Percentiles rank a stretch among this genome's conserved stretches.
Conservation (phyloP, 306 rosid genomes). For the Cucurbita moschata region DNA sequence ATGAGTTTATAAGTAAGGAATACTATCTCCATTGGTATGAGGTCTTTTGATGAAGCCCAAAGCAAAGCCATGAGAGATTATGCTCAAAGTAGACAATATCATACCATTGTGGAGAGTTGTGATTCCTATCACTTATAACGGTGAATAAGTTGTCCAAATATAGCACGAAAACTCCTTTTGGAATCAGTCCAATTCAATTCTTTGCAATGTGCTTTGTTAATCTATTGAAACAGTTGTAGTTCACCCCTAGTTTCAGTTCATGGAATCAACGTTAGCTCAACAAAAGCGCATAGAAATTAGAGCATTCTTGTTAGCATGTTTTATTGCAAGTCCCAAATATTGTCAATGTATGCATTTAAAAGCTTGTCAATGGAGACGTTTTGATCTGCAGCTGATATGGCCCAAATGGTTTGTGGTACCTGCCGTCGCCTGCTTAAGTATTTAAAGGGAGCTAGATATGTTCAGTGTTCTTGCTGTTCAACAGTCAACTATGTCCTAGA, state of each 20-base stretch:
- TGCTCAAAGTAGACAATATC: too few species aligned
- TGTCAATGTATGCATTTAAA: neutral
- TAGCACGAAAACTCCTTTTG: neutral
- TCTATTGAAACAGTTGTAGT: neutral
- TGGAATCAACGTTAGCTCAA: neutral
- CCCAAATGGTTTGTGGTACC: constrained; percentile 89
- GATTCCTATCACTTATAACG: too few species aligned
- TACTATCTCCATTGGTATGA: too few species aligned
- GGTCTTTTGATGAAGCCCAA: too few species aligned
- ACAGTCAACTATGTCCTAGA: constrained; percentile 66
- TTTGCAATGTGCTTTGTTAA: neutral
- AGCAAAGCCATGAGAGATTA: too few species aligned
- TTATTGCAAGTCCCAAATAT: neutral
- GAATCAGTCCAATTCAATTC: neutral
- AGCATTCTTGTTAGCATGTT: neutral
- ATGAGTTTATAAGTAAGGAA: too few species aligned
- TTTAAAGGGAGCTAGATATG: constrained; percentile 53
- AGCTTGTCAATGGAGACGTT: neutral
- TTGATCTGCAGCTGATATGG: constrained; percentile 37
- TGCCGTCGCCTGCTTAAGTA: constrained; percentile 64
- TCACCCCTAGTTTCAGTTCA: neutral
- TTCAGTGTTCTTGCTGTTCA: constrained; percentile 75
- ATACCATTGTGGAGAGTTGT: too few species aligned
- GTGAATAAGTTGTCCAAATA: neutral
- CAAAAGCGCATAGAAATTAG: neutral